These are phyloP conservation scores for Rhododendron simsii DNA, from an alignment of 148 eudicot species.

Conservation along the genomic window DNA sequence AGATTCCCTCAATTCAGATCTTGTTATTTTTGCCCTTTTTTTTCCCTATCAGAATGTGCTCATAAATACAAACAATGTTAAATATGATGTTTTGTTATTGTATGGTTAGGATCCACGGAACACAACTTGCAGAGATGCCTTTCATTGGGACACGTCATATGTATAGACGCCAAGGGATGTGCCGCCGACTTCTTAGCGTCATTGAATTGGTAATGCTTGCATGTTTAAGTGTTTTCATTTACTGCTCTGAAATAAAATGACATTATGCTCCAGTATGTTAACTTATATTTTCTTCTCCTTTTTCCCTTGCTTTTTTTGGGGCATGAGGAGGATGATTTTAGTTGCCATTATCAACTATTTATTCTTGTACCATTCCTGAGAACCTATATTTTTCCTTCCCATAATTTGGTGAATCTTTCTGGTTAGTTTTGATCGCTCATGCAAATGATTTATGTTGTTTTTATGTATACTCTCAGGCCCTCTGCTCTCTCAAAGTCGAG, in stretches of 20 bases:
- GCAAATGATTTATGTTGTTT: not conserved
- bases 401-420: not conserved
- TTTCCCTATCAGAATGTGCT: not conserved
- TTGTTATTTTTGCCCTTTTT: not conserved
- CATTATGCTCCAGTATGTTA: not conserved
- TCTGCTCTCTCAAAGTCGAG: conserved; percentile 61
- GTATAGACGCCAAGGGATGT: conserved; percentile 98
- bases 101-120: conserved; percentile 67
- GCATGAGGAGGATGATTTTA: not conserved
- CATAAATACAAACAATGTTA: not conserved
- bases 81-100: not conserved
- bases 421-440: not conserved
- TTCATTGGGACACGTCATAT: conserved; percentile 92
- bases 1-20: not conserved
- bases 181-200: conserved; percentile 79
- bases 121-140: conserved; percentile 95
- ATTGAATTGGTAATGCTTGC: conserved; percentile 63
- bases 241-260: not conserved
- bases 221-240: not conserved
- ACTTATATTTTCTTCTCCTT: not conserved
- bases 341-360: not conserved
- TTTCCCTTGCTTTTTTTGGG: not conserved
- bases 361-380: not conserved
- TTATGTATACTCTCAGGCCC: conserved; percentile 40
- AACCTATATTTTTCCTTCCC: not conserved